These are phyloP conservation scores for Phytopythium litorale DNA, from an alignment of 352 stramenopile species.

Conservation along the genomic window DNA sequence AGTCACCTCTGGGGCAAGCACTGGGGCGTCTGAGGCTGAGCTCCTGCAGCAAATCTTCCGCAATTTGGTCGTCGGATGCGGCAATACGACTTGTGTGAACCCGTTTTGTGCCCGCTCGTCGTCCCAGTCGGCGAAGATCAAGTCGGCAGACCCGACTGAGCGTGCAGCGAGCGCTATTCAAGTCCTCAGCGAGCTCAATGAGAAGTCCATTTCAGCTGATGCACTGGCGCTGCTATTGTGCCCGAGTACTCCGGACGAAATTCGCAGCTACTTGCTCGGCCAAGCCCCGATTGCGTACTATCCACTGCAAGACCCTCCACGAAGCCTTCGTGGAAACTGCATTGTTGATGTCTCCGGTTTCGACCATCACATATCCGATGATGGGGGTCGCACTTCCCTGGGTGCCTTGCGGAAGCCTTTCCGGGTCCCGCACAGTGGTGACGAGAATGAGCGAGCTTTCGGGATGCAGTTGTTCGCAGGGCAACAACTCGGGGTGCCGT, in stretches of 20 bases:
- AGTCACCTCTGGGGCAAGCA: neutral
- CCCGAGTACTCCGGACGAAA: slow-evolving; percentile 12
- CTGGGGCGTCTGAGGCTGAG: slow-evolving; percentile 14
- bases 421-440: slow-evolving; percentile 19
- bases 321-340: slow-evolving; percentile 2
- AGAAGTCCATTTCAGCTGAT: slow-evolving; percentile 25
- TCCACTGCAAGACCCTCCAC: slow-evolving; percentile 47
- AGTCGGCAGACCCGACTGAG: slow-evolving; percentile 30
- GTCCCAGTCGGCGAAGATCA: slow-evolving; percentile 3
- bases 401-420: slow-evolving; percentile 61
- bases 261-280: slow-evolving; percentile 43
- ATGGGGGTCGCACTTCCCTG: slow-evolving; percentile 1
- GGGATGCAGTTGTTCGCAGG: slow-evolving; percentile 38
- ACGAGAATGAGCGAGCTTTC: slow-evolving; percentile 9
- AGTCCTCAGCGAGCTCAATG: slow-evolving; percentile 31
- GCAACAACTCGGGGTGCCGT: slow-evolving; percentile 13
- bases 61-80: slow-evolving; percentile 45
- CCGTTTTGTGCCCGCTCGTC: slow-evolving; percentile 32
- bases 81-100: slow-evolving; percentile 25
- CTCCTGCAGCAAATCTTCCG: slow-evolving; percentile 41
- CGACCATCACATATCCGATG: slow-evolving; percentile 26
- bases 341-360: slow-evolving; percentile 58
- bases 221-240: slow-evolving; percentile 43
- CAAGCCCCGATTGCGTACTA: slow-evolving; percentile 44
- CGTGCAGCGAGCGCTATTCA: slow-evolving; percentile 46